phyloP scores from a whole-genome alignment of 331 rosid species.

The Quercus phellos region DNA sequence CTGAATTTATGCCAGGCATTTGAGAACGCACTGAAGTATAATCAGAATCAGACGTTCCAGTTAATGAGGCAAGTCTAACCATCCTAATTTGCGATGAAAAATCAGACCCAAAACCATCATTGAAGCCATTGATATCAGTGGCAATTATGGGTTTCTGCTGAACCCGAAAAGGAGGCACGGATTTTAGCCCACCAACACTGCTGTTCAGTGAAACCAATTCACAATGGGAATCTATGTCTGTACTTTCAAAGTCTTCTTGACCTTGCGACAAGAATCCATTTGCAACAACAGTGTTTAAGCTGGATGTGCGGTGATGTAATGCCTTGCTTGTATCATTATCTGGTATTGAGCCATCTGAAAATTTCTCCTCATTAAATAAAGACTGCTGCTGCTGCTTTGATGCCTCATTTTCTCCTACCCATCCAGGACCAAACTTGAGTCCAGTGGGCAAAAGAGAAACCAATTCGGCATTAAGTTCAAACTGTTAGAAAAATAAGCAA shows the following conservation, averaged over 20 bases:
- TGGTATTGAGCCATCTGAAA: constrained; percentile 21
- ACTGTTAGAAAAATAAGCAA: no score
- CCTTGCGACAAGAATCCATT: constrained; percentile 40
- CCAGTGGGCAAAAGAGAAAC: constrained; percentile 41
- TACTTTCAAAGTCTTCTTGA: constrained; percentile 32
- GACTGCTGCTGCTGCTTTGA: constrained; percentile 33
- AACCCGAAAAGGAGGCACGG: constrained; percentile 27
- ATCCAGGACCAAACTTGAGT: constrained; percentile 58
- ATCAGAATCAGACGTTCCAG: constrained; percentile 33
- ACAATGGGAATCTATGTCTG: constrained; percentile 34
- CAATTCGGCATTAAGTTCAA: no score
- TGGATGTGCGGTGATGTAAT: constrained; percentile 31
- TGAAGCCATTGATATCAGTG: constrained; percentile 29
- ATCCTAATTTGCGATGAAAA: no score
- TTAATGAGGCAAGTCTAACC: constrained; percentile 48
- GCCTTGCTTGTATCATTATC: constrained; percentile 35
- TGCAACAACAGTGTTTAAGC: constrained; percentile 28
- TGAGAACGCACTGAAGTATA: constrained; percentile 26
- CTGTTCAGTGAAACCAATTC: constrained; percentile 32
- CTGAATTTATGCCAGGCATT: constrained; percentile 27
- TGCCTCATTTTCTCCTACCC: constrained; percentile 47
- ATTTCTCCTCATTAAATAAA: constrained; percentile 30
- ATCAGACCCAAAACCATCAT: no score
- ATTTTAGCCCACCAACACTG: constrained; percentile 27
- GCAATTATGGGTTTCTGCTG: constrained; percentile 35